A percentile compares a stretch with the other conserved stretches of the same genome.
These are phyloP conservation scores for Ambrosia artemisiifolia DNA, from an alignment of 129 eudicot genomes.

Conservation along the genomic window DNA sequence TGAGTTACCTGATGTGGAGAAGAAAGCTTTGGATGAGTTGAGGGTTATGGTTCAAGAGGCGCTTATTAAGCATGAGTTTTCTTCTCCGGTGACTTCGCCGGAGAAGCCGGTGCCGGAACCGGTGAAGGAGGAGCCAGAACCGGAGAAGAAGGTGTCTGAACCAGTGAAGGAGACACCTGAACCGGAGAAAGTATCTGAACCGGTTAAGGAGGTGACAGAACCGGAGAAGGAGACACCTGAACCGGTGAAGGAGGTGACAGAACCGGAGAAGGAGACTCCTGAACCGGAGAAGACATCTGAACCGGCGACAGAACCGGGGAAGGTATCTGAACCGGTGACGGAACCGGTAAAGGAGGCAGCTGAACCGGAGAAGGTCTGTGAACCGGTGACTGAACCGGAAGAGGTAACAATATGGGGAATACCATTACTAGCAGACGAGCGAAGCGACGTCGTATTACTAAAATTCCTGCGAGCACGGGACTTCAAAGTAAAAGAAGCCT, in stretches of 20 bases:
- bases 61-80: conserved; percentile 62
- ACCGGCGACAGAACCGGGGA: too few relatives aligned
- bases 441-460: conserved; percentile 61
- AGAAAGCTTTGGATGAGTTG: conserved; percentile 68
- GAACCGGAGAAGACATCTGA: background rate
- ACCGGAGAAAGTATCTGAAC: too few relatives aligned
- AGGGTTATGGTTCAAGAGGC: conserved; percentile 58
- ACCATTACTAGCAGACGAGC: conserved; percentile 63
- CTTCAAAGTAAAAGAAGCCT: conserved; percentile 77
- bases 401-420: conserved; percentile 78
- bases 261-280: background rate
- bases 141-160: too few relatives aligned
- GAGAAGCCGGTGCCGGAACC: background rate
- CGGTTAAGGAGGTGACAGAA: too few relatives aligned
- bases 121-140: background rate
- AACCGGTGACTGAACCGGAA: conserved; percentile 42
- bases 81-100: conserved; percentile 40
- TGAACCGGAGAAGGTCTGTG: conserved; percentile 15
- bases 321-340: conserved; percentile 19
- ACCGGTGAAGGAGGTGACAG: conserved; percentile 23
- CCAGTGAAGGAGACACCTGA: too few relatives aligned
- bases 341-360: conserved; percentile 18
- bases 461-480: conserved; percentile 86
- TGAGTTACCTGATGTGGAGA: conserved; percentile 62
- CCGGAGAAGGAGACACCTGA: background rate